Conservation (phyloP, 108 stramenopile genomes). For the Parietichytrium sp. region DNA sequence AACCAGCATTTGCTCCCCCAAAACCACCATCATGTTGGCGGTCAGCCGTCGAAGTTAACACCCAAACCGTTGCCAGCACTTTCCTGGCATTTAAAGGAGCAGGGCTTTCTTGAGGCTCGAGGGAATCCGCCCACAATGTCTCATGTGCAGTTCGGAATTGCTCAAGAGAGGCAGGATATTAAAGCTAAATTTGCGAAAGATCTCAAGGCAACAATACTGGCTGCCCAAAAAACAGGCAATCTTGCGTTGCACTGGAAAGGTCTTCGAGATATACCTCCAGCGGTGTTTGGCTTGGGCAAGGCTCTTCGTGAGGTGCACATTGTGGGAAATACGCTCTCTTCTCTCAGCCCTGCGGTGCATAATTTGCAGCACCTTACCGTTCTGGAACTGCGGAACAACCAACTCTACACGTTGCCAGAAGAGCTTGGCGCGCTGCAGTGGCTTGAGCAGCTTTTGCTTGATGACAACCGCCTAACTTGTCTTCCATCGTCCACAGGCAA, state of each 20-base stretch:
- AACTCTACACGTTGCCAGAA: no score
- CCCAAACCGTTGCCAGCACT: neutral
- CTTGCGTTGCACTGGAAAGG: neutral
- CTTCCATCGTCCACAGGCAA: neutral
- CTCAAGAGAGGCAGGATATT: conserved; percentile 1
- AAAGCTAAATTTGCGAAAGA: neutral
- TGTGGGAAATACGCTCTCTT: neutral
- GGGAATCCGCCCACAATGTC: neutral
- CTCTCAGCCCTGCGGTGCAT: neutral
- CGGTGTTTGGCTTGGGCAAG: neutral
- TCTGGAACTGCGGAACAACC: conserved; percentile 8
- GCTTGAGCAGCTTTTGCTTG: neutral
- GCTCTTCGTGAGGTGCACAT: neutral
- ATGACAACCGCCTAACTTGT: neutral
- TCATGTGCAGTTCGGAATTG: neutral
- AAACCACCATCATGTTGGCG: neutral
- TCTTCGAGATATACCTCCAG: neutral
- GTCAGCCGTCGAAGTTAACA: neutral
- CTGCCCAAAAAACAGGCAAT: neutral
- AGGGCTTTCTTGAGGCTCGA: neutral
- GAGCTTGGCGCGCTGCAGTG: no score
- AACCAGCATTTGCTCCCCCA: neutral
- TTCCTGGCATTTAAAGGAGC: conserved; percentile 7
- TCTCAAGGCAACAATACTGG: neutral
- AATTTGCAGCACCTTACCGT: neutral